Conservation (phyloP, 169 alveolate genomes). For the Perkinsus marinus region DNA sequence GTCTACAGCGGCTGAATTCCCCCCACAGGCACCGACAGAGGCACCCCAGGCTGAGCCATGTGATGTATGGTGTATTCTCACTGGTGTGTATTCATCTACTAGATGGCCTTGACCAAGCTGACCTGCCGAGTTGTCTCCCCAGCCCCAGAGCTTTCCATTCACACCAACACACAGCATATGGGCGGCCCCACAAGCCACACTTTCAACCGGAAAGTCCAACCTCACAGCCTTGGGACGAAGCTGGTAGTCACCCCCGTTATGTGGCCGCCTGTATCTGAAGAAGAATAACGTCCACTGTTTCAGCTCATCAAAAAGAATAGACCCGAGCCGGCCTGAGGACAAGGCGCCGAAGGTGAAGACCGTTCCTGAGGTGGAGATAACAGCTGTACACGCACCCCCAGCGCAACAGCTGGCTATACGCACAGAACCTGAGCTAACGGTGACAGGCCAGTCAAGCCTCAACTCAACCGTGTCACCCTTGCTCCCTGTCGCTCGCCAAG, state of each 20-base stretch:
- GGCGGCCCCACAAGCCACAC: neutral
- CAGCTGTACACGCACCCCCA: neutral
- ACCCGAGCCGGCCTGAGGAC: neutral
- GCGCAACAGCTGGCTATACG: neutral
- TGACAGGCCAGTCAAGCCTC: neutral
- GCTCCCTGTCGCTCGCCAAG: neutral
- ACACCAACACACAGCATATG: neutral
- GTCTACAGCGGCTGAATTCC: neutral
- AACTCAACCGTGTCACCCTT: neutral
- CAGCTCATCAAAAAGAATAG: neutral
- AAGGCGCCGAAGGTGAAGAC: neutral
- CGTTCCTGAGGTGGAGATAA: neutral
- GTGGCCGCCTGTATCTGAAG: neutral
- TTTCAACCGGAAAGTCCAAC: neutral
- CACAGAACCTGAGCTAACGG: neutral
- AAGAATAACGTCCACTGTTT: neutral
- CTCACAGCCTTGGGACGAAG: neutral
- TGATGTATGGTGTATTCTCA: neutral
- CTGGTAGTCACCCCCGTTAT: neutral
- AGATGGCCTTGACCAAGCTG: neutral
- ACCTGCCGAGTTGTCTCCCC: neutral
- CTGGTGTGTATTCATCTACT: neutral
- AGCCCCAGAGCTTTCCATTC: neutral
- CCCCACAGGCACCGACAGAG: neutral
- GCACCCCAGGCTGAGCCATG: neutral